These are phyloP conservation scores for Phaeomoniella chlamydospora DNA, from an alignment of 2,329 filamentous ascomycete species.

Conservation along the genomic window DNA sequence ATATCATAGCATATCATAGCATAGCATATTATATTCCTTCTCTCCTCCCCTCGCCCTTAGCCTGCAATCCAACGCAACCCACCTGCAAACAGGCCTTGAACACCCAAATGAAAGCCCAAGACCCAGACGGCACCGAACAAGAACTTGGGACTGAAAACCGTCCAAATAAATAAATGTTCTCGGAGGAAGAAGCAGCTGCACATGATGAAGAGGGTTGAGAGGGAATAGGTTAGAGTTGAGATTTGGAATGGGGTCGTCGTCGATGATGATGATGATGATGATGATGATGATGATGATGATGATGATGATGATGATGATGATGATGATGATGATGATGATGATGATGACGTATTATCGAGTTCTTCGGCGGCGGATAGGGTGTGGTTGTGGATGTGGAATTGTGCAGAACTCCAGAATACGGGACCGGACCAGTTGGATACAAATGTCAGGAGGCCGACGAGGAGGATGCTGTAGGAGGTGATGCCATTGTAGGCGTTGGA, in stretches of 20 bases:
- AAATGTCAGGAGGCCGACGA: constrained; percentile 74
- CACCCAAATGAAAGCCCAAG: constrained; percentile 60
- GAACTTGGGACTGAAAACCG: constrained; percentile 94
- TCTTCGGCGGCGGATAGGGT: not conserved
- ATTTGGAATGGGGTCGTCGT: not conserved
- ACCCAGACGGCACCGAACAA: constrained; percentile 85
- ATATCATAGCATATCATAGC: not conserved
- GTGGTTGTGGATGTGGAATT: constrained; percentile 36
- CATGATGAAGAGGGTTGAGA: constrained; percentile 63
- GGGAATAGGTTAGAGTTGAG: constrained; percentile 52
- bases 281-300: not conserved
- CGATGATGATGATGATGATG: not conserved
- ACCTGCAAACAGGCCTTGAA: constrained; percentile 51
- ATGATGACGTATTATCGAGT: not conserved
- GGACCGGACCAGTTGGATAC: constrained; percentile 82
- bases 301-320: not conserved
- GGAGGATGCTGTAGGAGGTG: constrained; percentile 60
- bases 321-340: not conserved
- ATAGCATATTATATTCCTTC: not conserved
- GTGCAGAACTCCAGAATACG: constrained; percentile 69
- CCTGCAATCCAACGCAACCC: constrained; percentile 32
- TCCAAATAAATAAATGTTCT: constrained; percentile 95
- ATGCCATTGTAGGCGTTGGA: constrained; percentile 93
- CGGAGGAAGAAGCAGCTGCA: constrained; percentile 68
- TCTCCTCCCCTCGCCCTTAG: not conserved